These are phyloP conservation scores for Penicillium sp. DNA, from an alignment of 2,329 filamentous ascomycete species.

Conservation along the genomic window DNA sequence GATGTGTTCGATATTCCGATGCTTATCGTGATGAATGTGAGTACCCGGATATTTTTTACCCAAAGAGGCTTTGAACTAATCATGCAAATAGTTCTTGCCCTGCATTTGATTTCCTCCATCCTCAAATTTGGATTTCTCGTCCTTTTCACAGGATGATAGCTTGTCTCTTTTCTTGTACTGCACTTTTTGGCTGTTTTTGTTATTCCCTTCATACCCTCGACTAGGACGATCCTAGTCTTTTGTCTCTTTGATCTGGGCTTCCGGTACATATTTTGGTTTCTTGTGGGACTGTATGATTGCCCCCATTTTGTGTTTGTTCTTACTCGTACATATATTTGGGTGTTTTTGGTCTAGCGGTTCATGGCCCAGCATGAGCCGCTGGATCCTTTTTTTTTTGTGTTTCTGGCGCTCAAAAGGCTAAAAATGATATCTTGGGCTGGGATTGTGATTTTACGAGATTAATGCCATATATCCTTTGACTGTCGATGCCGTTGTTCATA, in stretches of 20 bases:
- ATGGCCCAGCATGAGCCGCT: neutral
- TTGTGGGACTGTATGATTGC: conserved; percentile 25
- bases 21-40: conserved; percentile 97
- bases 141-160: conserved; percentile 6
- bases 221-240: conserved; percentile 9
- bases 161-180: neutral
- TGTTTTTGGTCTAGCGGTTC: conserved; percentile 7
- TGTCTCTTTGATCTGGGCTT: conserved; percentile 4
- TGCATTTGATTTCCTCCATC: conserved; percentile 40
- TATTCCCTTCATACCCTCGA: conserved; percentile 17
- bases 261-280: conserved; percentile 16
- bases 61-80: neutral
- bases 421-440: conserved; percentile 24
- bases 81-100: conserved; percentile 41
- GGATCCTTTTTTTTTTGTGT: conserved; percentile 13
- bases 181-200: conserved; percentile 7
- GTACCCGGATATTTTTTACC: conserved; percentile 44
- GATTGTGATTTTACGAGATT: conserved; percentile 17
- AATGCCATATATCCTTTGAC: conserved; percentile 22
- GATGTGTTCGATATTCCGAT: conserved; percentile 98
- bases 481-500: neutral
- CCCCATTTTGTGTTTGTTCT: conserved; percentile 5
- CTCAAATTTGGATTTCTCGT: neutral
- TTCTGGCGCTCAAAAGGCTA: conserved; percentile 24
- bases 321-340: conserved; percentile 21